Evolutionary conservation across 2,329 filamentous ascomycete species (phyloP), one percentile per base, ranked within the genome.

Genomic region (Clarireedia hainanense): DNA sequence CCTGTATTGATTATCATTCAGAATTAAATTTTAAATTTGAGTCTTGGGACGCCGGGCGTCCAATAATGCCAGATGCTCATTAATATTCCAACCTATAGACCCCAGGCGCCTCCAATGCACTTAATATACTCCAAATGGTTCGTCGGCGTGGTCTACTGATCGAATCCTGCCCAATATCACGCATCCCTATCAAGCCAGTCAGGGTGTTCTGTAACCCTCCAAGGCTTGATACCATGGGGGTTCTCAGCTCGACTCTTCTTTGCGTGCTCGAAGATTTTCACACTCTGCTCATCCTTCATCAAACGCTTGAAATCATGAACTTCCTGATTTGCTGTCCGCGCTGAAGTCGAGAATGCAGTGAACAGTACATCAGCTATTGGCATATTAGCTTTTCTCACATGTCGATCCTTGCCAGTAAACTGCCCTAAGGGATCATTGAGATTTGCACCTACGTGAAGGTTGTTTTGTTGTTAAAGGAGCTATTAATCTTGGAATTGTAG

Each of bases 141-240:
- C 30, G 30, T 34, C 30, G 4, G 12, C 10, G 30, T 34, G 30
- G 12, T 34, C 10, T 12, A 34, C 9, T 10, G 30, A 12, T 12
- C 10, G 10, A 34, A 4, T 34, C 30, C 10, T 2, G 10, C 10
- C 30, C 30, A 17, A 26, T 2, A 39, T 61, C 34, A 67, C 47
- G 47, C 47, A 40, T 68, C 63, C 46, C 62, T 58, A 14, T 55
- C 62, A 34, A 78, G 75, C 81, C 82, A 86, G 59, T 81, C 74
- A 2, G 83, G 80, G 55, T 85, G 74, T 37, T 85, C 79, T 54
- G 73, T 76, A 20, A 80, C 75, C 48, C 73, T 75, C 83, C 83
- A 85, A 2, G 77, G 75, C 61, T 75, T 79, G 60, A 85, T 83
- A 4, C 76, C 79, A 50, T 75, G 73, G 0, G 80, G 77, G 45